These are phyloP conservation scores for Backusella macrospora DNA, from an alignment of 192 early-diverging fungal species.

Conservation along the genomic window DNA sequence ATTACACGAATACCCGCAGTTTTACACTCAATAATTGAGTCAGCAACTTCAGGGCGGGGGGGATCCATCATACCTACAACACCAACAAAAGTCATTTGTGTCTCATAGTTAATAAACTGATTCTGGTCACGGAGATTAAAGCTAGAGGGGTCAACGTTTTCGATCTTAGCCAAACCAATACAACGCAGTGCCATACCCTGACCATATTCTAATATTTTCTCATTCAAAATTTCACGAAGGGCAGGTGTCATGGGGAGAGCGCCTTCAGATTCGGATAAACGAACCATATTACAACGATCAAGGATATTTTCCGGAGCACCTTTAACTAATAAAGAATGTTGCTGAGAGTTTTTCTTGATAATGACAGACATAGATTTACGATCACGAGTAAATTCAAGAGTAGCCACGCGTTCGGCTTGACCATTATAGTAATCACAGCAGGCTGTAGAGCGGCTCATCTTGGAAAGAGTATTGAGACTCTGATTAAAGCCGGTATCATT, in stretches of 20 bases:
- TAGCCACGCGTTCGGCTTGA: conserved; percentile 62
- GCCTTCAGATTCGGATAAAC: conserved; percentile 49
- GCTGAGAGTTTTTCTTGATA: conserved; percentile 43
- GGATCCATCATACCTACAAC: conserved; percentile 98
- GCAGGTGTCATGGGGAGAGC: conserved; percentile 65
- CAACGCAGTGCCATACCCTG: conserved; percentile 80
- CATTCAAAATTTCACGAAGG: conserved; percentile 62
- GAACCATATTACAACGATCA: conserved; percentile 77
- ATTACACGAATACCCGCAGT: conserved; percentile 97
- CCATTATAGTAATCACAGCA: conserved; percentile 75
- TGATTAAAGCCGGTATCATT: conserved; percentile 70
- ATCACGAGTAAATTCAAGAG: conserved; percentile 95
- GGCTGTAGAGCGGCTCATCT: conserved; percentile 62
- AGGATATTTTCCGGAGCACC: conserved; percentile 94
- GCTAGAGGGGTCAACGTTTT: conserved; percentile 56
- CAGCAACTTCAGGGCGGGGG: conserved; percentile 88
- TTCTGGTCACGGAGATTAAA: conserved; percentile 61
- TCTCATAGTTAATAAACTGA: conserved; percentile 75
- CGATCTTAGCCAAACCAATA: conserved; percentile 88
- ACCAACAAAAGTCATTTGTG: conserved; percentile 92
- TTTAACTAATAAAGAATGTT: conserved; percentile 79
- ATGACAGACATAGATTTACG: conserved; percentile 98
- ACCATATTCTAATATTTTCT: conserved; percentile 76
- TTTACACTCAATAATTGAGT: conserved; percentile 83
- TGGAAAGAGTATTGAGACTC: conserved; percentile 48